Evolutionary conservation across 2,329 filamentous ascomycete genomes (phyloP).

Genomic region (Stagonosporopsis rhizophila): DNA sequence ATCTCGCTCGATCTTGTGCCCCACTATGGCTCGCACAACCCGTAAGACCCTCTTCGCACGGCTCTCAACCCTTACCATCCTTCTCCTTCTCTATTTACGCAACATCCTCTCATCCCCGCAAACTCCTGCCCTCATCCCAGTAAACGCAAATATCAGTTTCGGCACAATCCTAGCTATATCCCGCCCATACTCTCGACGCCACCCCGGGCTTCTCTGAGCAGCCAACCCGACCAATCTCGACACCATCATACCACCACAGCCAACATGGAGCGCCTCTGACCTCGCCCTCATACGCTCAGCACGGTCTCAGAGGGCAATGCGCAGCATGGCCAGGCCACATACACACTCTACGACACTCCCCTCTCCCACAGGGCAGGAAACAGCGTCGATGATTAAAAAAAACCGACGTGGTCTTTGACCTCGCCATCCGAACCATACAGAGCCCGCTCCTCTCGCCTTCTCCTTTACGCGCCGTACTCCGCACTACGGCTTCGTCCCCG

Average conservation of each 20-base stretch:
- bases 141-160: slow-evolving; percentile 36
- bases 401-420: slow-evolving; percentile 39
- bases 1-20: background rate
- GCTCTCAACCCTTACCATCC: background rate
- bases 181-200: slow-evolving; percentile 43
- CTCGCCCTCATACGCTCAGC: slow-evolving; percentile 29
- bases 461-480: background rate
- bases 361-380: slow-evolving; percentile 27
- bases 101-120: background rate
- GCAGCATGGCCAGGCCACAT: background rate
- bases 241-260: slow-evolving; percentile 49
- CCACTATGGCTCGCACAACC: background rate
- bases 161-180: slow-evolving; percentile 51
- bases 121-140: background rate
- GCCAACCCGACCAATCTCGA: slow-evolving; percentile 49
- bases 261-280: slow-evolving; percentile 48
- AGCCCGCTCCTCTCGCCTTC: slow-evolving; percentile 27
- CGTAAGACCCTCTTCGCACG: background rate
- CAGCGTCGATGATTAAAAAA: slow-evolving; percentile 42
- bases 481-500: background rate
- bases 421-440: slow-evolving; percentile 28
- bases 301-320: background rate
- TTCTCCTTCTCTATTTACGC: background rate
- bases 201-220: slow-evolving; percentile 45
- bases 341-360: slow-evolving; percentile 10